Conservation (phyloP, 805 yeast genomes). For the Myxozyma udenii region DNA sequence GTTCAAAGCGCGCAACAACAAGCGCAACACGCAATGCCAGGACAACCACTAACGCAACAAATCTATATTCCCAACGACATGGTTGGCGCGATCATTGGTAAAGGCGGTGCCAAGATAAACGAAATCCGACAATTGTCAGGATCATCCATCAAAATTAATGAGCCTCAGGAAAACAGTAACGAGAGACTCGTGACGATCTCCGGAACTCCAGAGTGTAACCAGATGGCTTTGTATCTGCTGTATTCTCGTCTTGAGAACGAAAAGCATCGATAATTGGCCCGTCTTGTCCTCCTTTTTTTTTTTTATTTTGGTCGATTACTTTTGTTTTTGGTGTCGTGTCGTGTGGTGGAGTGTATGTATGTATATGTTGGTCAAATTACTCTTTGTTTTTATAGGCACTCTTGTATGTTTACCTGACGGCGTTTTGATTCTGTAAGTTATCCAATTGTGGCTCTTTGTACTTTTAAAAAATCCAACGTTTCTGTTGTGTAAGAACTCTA, state of each 20-base stretch:
- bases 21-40: conserved; percentile 23
- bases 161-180: conserved; percentile 28
- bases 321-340: too few species aligned
- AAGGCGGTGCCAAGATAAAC: conserved; percentile 77
- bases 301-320: too few species aligned
- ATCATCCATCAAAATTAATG: conserved; percentile 66
- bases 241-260: conserved; percentile 35
- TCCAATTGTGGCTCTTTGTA: too few species aligned
- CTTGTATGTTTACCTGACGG: too few species aligned
- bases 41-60: conserved; percentile 52
- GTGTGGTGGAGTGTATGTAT: too few species aligned
- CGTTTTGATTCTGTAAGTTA: too few species aligned
- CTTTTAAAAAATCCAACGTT: too few species aligned
- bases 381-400: too few species aligned
- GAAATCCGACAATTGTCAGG: conserved; percentile 75
- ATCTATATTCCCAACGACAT: conserved; percentile 70
- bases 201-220: conserved; percentile 26
- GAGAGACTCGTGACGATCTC: conserved; percentile 34
- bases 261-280: conserved; percentile 28
- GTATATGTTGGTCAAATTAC: too few species aligned
- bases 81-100: conserved; percentile 84
- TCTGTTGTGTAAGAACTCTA: too few species aligned
- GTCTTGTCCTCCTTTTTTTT: not conserved
- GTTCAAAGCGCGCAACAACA: conserved; percentile 24
- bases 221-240: conserved; percentile 35